Evolutionary conservation across 345 rosid species (phyloP), one percentile per base, ranked within the genome.

Genomic region (Boechera retrofracta): DNA sequence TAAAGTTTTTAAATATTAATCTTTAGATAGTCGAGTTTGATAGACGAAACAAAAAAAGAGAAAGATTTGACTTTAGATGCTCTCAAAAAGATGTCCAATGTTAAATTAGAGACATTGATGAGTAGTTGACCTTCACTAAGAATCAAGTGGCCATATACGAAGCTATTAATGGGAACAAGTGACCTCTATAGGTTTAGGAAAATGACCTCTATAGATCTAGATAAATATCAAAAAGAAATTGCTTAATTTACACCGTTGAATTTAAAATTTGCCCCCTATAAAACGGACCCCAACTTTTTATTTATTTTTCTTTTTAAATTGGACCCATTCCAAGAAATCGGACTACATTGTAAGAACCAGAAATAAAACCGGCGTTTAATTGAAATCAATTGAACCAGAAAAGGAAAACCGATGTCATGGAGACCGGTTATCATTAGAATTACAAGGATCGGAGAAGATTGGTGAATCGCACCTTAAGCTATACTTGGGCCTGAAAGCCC

Each of bases 401-500:
- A 41, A 63, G 68, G 38, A 2, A 42, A 5, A 62, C 49, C 26
- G 42, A 58, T 38, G 5, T 2, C 2, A 26, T 44, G 38, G 9
- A 45, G 5, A 45, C 28, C 55, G 54, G 26, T 49, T 49, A 1
- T 49, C 26, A 18, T 16, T 16, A 7, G 4, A n/a, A 47, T n/a
- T 21, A n/a, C 53, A 48, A 48, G 5, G 39, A 57, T n/a, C 44
- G 13, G 26, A 35, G 2, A 58, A 33, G 42, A 10, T 58, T 33
- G n/a, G 6, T 12, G 33, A 28, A 54, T 54, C 59, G 5, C 5
- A 54, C 36, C 2, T 54, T 66, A 12, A 24, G 13, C 49, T 51
- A 52, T 15, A 39, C 6, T 18, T 42, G 70, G 70, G 80, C 70
- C 57, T 53, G 0, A 68, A 32, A 76, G 69, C 57, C 74, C 58